Base-by-base conservation (phyloP, 352 stramenopile genomes). In the Phytopythium delawarense region DNA sequence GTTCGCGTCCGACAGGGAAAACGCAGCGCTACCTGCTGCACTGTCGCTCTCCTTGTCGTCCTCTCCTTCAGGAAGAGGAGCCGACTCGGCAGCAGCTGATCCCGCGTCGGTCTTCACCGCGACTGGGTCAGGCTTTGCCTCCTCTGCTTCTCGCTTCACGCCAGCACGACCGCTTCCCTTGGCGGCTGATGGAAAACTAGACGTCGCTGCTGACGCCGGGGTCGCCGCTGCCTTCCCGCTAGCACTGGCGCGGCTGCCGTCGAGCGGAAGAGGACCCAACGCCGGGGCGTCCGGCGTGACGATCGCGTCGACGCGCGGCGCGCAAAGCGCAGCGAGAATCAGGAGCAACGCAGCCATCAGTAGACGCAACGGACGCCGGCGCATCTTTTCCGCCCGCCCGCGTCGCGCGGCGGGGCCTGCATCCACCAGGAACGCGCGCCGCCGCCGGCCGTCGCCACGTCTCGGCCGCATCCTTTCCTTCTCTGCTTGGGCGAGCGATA, bases 211-310 rank as follows among this genome's bases (percentile, higher is more conserved):
- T 9, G 46, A n/a, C 5, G 23, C 5, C 20, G 46, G 13, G 2
- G 13, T 21, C 0, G 23, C 1, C 9, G 21, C 9, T 5, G 7
- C 23, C 46, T 52, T 52, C 1, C n/a, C 5, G 23, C 23, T 28
- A 18, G 23, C 46, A 9, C 46, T 21, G 13, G 46, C 21, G 13
- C 46, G 20, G 46, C 21, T 52, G 21, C 46, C 23, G 15, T 35
- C 46, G 23, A 5, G 30, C 23, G 46, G 21, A 12, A 7, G 3
- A 34, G 46, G 23, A 34, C 32, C 12, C 4, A 23, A 52, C 18
- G 62, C 57, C 13, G 67, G 68, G 7, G 59, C 65, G 55, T 75
- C 69, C 25, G 65, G 69, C 8, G 69, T 75, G 44, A 75, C 70
- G 65, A 75, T 75, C 23, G 58, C 64, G 7, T 42, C 46, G 4